These are phyloP conservation scores for Saccharomyces pastorianus DNA, from an alignment of 1,139 yeast genomes.

Conservation along the genomic window DNA sequence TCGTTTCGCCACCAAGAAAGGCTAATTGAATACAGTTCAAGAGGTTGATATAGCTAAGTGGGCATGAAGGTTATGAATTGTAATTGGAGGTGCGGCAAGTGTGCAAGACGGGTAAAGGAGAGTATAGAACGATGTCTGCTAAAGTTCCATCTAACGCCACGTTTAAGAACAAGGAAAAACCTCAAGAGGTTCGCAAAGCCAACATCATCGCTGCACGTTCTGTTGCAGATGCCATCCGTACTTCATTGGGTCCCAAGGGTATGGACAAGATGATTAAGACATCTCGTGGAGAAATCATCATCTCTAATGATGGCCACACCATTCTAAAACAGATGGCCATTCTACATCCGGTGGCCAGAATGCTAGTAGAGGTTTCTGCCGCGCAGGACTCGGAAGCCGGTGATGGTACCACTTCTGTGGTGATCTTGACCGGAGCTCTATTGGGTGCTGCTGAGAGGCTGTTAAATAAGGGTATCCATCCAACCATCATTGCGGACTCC, in stretches of 20 bases:
- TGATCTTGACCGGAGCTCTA: conserved; percentile 87
- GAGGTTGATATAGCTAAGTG: background rate
- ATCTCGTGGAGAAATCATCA: conserved; percentile 82
- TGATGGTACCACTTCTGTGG: conserved; percentile 97
- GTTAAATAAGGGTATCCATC: conserved; percentile 87
- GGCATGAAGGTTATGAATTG: background rate
- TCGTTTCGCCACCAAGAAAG: conserved; percentile 1
- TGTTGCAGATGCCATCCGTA: conserved; percentile 95
- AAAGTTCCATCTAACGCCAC: conserved; percentile 68
- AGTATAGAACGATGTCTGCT: conserved; percentile 17
- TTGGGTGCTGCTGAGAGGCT: conserved; percentile 91
- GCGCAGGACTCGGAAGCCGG: conserved; percentile 99
- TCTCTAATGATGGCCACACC: conserved; percentile 97
- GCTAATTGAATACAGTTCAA: background rate
- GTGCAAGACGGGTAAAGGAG: background rate
- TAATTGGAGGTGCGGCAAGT: background rate
- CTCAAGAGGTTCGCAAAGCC: conserved; percentile 90
- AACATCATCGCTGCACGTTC: conserved; percentile 95
- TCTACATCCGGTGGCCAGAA: conserved; percentile 94
- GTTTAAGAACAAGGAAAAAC: conserved; percentile 91
- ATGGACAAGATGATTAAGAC: conserved; percentile 99
- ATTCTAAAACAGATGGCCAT: conserved; percentile 96
- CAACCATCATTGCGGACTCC: conserved; percentile 88
- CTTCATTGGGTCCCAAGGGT: conserved; percentile 96
- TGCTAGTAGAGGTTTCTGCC: conserved; percentile 94